Base-by-base conservation (phyloP, 148 eudicot species). In the Vaccinium corymbosum region DNA sequence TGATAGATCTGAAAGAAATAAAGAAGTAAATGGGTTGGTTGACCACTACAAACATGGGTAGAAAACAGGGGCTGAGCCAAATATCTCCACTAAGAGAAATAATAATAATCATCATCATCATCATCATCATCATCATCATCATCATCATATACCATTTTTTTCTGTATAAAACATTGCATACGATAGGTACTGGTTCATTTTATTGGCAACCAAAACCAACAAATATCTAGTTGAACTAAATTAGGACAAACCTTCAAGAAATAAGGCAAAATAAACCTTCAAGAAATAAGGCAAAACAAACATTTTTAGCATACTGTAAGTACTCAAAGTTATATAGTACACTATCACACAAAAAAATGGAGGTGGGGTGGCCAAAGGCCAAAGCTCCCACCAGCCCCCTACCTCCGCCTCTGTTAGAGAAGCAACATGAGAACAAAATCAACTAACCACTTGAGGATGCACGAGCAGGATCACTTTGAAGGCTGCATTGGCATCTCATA, bases 371-470 rank as follows among this genome's bases (percentile, higher is more conserved):
- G 27, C 2, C 22, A 61, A 61, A 19, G 35, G 35, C 68, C 68
- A 62, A 62, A 62, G 4, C 72, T 66, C 35, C 35, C 7, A 1
- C 38, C 25, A 17, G 71, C 32, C 6, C 32, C 73, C 73, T 13
- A 68, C 73, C 73, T 68, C 19, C 17, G 6, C 16, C 38, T 2
- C 42, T 4, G 35, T 59, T 13, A 76, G 22, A 86, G 75, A 86
- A 70, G 57, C n/a, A 51, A 2, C 15, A 70, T 25, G 52, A 87
- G 17, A 70, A 38, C 42, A 27, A 83, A 49, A 7, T 51, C 8
- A 70, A 77, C 89, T 84, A 82, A 90, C 90, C 88, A 32, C 80
- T 86, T 68, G 82, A 78, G 51, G 75, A 80, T 73, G 84, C 80
- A 17, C 22, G 79, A 64, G 78, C 76, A 62, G 27, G 20, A 83